Evolutionary conservation across 2,329 filamentous ascomycete genomes (phyloP).

Genomic region (Xylogone sp.): DNA sequence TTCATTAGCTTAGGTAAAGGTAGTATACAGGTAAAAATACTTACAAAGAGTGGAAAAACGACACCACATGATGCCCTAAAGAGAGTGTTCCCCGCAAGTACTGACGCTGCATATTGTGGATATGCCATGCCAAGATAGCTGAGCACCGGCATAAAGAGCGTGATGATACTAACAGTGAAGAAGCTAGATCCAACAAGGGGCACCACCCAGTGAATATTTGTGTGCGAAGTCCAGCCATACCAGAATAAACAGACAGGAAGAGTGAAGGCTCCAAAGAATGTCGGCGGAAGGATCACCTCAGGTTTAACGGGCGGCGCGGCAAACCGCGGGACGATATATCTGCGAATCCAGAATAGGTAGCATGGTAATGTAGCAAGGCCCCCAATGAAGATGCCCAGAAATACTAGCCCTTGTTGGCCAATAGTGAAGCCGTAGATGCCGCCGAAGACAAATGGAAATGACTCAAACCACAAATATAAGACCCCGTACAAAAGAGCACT

Average conservation of each 20-base stretch:
- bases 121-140: constrained; percentile 51
- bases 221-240: constrained; percentile 50
- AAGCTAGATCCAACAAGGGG: constrained; percentile 47
- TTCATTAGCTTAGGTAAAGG: constrained; percentile 36
- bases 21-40: neutral
- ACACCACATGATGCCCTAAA: constrained; percentile 44
- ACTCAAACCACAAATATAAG: constrained; percentile 59
- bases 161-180: constrained; percentile 50
- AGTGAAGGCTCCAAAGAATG: constrained; percentile 44
- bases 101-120: constrained; percentile 48
- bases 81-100: constrained; percentile 57
- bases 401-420: constrained; percentile 53
- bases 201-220: constrained; percentile 49
- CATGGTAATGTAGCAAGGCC: constrained; percentile 43
- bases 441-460: constrained; percentile 58
- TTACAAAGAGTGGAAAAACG: constrained; percentile 8
- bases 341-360: constrained; percentile 36
- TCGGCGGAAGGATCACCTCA: constrained; percentile 49
- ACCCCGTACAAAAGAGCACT: constrained; percentile 56
- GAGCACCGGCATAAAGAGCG: constrained; percentile 55
- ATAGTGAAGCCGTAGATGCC: constrained; percentile 53
- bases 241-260: constrained; percentile 54
- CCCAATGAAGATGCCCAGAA: constrained; percentile 52
- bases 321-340: constrained; percentile 40
- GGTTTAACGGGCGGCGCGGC: constrained; percentile 42